Evolutionary conservation across 441 rosid species (phyloP), one percentile per base, ranked within the genome.

Genomic region (Geranium incanum): DNA sequence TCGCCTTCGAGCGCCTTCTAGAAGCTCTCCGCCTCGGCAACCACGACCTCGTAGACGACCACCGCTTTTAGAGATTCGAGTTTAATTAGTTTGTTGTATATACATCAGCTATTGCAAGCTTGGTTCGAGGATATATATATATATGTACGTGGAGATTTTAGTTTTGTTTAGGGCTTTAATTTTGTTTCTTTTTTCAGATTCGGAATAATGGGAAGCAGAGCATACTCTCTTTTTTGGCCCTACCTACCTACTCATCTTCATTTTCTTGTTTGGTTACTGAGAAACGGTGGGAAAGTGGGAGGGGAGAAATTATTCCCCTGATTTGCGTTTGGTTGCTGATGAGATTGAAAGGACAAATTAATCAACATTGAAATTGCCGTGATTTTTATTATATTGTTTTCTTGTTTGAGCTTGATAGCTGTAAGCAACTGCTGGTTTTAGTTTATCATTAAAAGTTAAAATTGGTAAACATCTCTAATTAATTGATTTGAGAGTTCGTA

Each of bases 1-100:
- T 79, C 41, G 86, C 80, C n/a, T 89, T 89, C 68, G 90, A 89
- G 72, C 84, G 86, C 12, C 80, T 85, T 45, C 71, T 89, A 77
- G 92, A 87, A 68, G 83, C 87, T 7, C 79, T 89, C 55, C 81
- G 92, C 15, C 86, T 84, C 15, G 92, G 92, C 33, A 28, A 28
- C 3, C 69, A 78, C 0, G 81, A 84, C 81, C 76, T 88, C 0
- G 82, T 21, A 0, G 21, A 21, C 21, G 21, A 81, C 23, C 85
- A 86, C 67, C 83, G 86, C n/a, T 60, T 86, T 43, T 72, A 50
- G 15, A 13, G 16, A 0, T 13, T 50, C 59, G 12, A n/a, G 16
- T 13, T 13, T 12, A 9, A 48, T 13, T 50, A 3, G 12, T 50
- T 50, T 50, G 0, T 50, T 50, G 59, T 50, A 50, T 11, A 50